Evolutionary conservation across 768 basidiomycete genomes (phyloP), one percentile per base, ranked within the genome.

Genomic region (Holtermannia corniformis): DNA sequence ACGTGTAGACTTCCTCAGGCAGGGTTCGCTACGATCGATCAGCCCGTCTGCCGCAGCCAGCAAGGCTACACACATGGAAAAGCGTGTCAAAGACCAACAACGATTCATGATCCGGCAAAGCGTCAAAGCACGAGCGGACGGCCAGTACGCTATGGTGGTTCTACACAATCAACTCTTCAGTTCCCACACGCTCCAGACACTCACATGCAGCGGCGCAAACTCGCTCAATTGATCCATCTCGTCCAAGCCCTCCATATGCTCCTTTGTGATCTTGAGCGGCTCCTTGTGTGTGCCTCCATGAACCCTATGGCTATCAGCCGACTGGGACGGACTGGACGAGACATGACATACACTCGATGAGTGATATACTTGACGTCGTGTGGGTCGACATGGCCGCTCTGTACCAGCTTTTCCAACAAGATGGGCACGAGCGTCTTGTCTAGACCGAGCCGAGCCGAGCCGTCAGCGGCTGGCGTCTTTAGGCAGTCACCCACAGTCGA

Each of bases 41-140:
- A 22, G 5, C 22, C 23, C 12, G 24, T 22, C n/a, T n/a, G n/a
- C n/a, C n/a, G n/a, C n/a, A n/a, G n/a, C n/a, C n/a, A n/a, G n/a
- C n/a, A 2, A 23, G 24, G 2, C 21, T 51, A 49, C 62, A 51
- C 43, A 67, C 65, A 47, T 72, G 65, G 56, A 72, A 74, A 3
- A 86, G 78, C 0, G 88, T 87, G 71, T 95, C 90, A 65, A 93
- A 95, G 64, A 84, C 86, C 0, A 89, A 85, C 47, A 92, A 78
- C 0, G 85, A 86, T 25, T 76, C 78, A 19, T 89, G 79, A 12
- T 80, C 64, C 0, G 86, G 84, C 16, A 93, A 76, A 0, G 75
- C 74, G 3, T 78, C 66, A 16, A 85, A 76, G 59, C 83, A 84
- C 0, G 81, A 61, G 55, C 67, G 63, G 46, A 76, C 74, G 16